Conservation (phyloP, 1,284 basidiomycete species). For the Rhodotorula sp. region DNA sequence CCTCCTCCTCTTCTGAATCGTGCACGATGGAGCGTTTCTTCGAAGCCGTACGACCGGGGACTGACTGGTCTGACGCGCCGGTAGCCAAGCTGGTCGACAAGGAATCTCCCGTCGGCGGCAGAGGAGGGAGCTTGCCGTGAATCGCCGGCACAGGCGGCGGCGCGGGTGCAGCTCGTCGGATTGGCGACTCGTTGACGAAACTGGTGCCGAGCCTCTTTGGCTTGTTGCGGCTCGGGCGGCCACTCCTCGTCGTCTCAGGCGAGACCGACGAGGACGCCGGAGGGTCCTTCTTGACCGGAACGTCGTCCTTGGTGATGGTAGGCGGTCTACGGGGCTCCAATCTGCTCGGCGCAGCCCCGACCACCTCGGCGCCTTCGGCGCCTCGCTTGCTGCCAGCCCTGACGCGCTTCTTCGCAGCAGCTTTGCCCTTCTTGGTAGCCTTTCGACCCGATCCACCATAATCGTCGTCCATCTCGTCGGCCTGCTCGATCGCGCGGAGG, state of each 20-base stretch:
- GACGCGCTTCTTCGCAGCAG: neutral
- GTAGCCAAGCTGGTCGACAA: no score
- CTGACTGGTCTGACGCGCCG: no score
- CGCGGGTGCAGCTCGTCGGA: no score
- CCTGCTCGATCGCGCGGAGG: neutral
- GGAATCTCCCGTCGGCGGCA: no score
- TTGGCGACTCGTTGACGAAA: no score
- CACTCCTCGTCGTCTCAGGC: neutral
- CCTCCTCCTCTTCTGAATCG: slow-evolving; percentile 7
- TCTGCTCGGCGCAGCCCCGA: neutral
- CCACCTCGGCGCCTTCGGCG: neutral
- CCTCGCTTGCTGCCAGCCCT: neutral
- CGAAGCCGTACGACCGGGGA: neutral
- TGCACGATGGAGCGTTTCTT: neutral
- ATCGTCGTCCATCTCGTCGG: slow-evolving; percentile 11
- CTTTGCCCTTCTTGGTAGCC: slow-evolving; percentile 6
- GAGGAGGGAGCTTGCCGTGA: no score
- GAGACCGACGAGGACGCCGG: neutral
- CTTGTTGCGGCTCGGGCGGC: neutral
- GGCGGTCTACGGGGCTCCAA: neutral
- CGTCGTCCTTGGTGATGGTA: neutral
- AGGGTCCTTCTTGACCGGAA: neutral
- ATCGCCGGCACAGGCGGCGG: no score
- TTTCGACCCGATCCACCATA: neutral
- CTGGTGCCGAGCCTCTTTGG: neutral